phyloP scores from a whole-genome alignment of 257 asterid genomes.

The Cynanchum wilfordii region DNA sequence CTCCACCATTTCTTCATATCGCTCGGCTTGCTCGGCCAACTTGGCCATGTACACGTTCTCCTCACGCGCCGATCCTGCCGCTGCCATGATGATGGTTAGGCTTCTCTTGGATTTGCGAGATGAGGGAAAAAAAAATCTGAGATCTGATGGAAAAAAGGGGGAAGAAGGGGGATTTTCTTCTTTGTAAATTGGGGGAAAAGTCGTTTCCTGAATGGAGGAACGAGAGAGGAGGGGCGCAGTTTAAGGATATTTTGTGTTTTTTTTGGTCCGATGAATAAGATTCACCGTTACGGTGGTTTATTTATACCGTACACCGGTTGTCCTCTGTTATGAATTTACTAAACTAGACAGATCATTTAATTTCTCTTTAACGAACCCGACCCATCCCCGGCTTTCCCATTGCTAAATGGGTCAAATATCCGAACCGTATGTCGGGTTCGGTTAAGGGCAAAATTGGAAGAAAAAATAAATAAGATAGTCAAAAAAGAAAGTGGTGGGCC shows the following conservation, averaged over 20 bases:
- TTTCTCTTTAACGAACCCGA: not conserved
- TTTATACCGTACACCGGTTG: not conserved
- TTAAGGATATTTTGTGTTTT: slow-evolving; percentile 3
- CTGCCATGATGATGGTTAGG: slow-evolving; percentile 21
- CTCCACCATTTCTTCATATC: slow-evolving; percentile 75
- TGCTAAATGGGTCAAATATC: slow-evolving; percentile 1
- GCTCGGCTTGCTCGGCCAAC: slow-evolving; percentile 72
- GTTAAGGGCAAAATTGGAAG: not conserved
- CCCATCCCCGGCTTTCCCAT: not conserved
- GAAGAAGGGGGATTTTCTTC: not conserved
- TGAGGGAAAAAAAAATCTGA: slow-evolving; percentile 16
- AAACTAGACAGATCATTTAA: not conserved
- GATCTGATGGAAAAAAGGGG: slow-evolving; percentile 4
- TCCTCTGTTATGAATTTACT: not conserved
- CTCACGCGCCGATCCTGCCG: slow-evolving; percentile 44
- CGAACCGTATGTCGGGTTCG: not conserved
- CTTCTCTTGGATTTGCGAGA: not conserved
- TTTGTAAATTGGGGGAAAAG: not conserved
- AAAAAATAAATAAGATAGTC: not conserved
- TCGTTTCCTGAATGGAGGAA: slow-evolving; percentile 9
- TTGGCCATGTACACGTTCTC: slow-evolving; percentile 78
- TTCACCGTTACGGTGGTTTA: not conserved
- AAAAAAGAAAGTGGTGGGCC: slow-evolving; percentile 8
- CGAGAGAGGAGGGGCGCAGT: slow-evolving; percentile 17
- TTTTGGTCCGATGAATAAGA: not conserved